Base-by-base conservation (phyloP, 768 basidiomycete species). In the Roridomyces roridus region DNA sequence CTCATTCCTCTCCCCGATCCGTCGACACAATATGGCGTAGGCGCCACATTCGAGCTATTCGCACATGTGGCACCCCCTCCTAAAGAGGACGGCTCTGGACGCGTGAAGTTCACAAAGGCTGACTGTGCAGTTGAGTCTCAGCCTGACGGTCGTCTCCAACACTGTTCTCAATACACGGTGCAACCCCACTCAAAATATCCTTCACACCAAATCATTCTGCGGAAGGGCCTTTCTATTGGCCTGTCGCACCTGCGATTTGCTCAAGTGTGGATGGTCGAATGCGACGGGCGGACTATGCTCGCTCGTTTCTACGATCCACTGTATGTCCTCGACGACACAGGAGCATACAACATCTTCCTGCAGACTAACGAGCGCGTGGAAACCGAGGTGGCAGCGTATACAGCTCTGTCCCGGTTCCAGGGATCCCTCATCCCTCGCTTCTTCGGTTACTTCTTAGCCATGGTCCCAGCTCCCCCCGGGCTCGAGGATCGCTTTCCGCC, bases 271-370 rank as follows among this genome's bases (percentile, higher is more conserved):
- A 45, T 25, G 26, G 43, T 45, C 25, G 43, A 45, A 45, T 26
- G 43, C 43, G 43, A 26, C 4, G 43, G 43, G 14, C 15, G 28
- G 20, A 12, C 12, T 7, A 17, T 45, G 43, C 24, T 45, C 15
- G 43, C 43, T 7, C 43, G 43, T 15, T 45, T 45, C 43, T 45
- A 45, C 26, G 43, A 45, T 26, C 43, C 43, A 25, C 43, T 45
- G 14, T 45, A 45, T 18, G 25, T 28, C 15, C 12, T 10, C 25
- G 43, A 15, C 17, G 9, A 26, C 24, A 28, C 14, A 14, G 29
- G 29, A 31, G 29, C 14, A 5, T 17, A 10, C 25, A 26, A 45
- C 43, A 28, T 45, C 24, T 45, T 45, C 43, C 25, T n/a, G 43
- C 43, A 45, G 7, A 26, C 28, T 26, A 17, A 45, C 18, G 18